These are phyloP conservation scores for Protomyces inouyei DNA, from an alignment of 1,139 yeast genomes.

Conservation along the genomic window DNA sequence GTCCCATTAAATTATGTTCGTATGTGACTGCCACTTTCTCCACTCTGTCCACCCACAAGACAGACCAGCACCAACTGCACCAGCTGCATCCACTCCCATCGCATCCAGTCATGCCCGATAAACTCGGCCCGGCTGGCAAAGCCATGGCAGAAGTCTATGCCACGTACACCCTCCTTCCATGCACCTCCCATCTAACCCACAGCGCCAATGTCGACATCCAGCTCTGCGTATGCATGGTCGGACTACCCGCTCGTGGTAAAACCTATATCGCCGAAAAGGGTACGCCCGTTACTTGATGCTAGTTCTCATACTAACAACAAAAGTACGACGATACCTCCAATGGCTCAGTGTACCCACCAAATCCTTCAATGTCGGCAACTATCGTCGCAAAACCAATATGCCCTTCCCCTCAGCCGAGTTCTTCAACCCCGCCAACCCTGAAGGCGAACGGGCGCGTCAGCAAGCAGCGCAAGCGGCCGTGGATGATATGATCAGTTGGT, in stretches of 20 bases:
- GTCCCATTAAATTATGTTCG: too few relatives aligned
- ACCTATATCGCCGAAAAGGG: conserved; percentile 27
- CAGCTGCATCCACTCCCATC: too few relatives aligned
- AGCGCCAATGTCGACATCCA: conserved; percentile 17
- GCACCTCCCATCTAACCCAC: not conserved
- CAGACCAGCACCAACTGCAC: too few relatives aligned
- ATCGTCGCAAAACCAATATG: conserved; percentile 56
- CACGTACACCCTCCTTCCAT: not conserved
- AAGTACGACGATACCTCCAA: conserved; percentile 24
- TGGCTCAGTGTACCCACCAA: conserved; percentile 88
- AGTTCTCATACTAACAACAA: not conserved
- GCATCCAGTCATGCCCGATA: not conserved
- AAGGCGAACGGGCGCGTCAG: conserved; percentile 57
- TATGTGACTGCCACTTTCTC: too few relatives aligned
- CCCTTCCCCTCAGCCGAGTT: conserved; percentile 68
- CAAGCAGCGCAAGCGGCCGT: conserved; percentile 71
- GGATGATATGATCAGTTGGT: conserved; percentile 85
- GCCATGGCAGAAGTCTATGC: not conserved
- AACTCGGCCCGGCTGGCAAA: not conserved
- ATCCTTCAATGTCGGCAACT: conserved; percentile 84
- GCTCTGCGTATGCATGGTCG: conserved; percentile 25
- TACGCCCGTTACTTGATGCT: not conserved
- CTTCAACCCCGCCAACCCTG: conserved; percentile 62
- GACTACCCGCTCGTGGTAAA: conserved; percentile 25
- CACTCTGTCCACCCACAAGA: too few relatives aligned